Base-by-base conservation (phyloP, 345 rosid species). In the Murraya paniculata region DNA sequence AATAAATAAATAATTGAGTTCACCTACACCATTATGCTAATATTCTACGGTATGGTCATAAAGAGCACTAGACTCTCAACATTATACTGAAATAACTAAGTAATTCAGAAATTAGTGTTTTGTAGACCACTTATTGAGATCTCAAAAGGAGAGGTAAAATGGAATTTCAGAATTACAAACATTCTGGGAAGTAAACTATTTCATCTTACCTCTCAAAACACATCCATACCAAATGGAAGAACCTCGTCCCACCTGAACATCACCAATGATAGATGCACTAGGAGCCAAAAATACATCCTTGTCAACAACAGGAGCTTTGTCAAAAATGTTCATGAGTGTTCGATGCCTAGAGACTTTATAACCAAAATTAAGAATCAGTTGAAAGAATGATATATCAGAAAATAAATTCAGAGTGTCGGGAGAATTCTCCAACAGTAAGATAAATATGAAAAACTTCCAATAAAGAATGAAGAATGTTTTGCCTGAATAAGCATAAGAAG, bases 211-310 rank as follows among this genome's bases (percentile, higher is more conserved):
- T 90, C 98, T 90, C 78, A 94, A 79, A 71, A 94, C 98, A 82
- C 95, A 91, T n/a, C 98, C 98, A 86, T 94, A 94, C 98, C 98
- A 93, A 73, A 94, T 86, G 78, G 98, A 94, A 58, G 98, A 93
- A 77, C 89, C 92, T 55, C 88, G 83, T 57, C 97, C 96, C 18
- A 92, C 86, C 70, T 79, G 90, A 73, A 92, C 93, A 82, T 91
- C 89, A 64, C 98, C 98, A 73, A 84, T 82, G 78, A 93, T 59
- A 33, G 97, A 95, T 18, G 98, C 97, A 69, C 94, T 89, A 6
- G 98, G 98, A 45, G 98, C 98, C 68, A 95, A 92, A 78, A 94
- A 95, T 33, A 87, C 94, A 19, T 82, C 93, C 84, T 92, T 93
- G 81, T 91, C 93, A 71, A 95, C 90, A 57, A 22, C 77, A 13